phyloP scores from a whole-genome alignment of 768 basidiomycete genomes.

The Lactarius psammicola region DNA sequence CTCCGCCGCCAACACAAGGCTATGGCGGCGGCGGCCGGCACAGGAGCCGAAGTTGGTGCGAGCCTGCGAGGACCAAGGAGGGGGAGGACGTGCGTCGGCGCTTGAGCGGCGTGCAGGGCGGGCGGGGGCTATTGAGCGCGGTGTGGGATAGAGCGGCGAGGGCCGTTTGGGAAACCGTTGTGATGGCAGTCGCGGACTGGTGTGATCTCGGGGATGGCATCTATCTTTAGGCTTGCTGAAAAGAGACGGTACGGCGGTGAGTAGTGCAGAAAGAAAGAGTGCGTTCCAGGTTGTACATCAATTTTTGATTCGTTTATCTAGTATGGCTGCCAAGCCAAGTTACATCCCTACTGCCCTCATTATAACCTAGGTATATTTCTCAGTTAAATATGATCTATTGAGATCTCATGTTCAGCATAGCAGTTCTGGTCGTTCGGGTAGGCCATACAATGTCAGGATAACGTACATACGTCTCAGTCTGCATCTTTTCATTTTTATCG shows the following conservation, averaged over 20 bases:
- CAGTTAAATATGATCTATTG: too few relatives aligned
- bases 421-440: too few relatives aligned
- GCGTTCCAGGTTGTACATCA: too few relatives aligned
- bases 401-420: too few relatives aligned
- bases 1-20: conserved; percentile 12
- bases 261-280: neutral
- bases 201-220: conserved; percentile 1
- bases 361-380: too few relatives aligned
- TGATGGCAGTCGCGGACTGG: conserved; percentile 28
- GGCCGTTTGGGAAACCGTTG: conserved; percentile 25
- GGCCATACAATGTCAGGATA: too few relatives aligned
- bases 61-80: neutral
- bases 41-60: neutral
- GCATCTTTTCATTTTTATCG: too few relatives aligned
- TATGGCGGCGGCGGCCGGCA: neutral
- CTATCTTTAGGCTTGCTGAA: neutral
- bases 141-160: conserved; percentile 26
- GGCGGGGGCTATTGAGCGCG: conserved; percentile 9
- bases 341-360: too few relatives aligned
- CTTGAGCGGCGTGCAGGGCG: conserved; percentile 17
- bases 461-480: too few relatives aligned
- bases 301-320: too few relatives aligned
- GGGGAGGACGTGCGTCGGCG: conserved; percentile 27
- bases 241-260: too few relatives aligned
- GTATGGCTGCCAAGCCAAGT: too few relatives aligned